phyloP scores from a whole-genome alignment of 306 rosid species.

The Spatholobus suberectus region DNA sequence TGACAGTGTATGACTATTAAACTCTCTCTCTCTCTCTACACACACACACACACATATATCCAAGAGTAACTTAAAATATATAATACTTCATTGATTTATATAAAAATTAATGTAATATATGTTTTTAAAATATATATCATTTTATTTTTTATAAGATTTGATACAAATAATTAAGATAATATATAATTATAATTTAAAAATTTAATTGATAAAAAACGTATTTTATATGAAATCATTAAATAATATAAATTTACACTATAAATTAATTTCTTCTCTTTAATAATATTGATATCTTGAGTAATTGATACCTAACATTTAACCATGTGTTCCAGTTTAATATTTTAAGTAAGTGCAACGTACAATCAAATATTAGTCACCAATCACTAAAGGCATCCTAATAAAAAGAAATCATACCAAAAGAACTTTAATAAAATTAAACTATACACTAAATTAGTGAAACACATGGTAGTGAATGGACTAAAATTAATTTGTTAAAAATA shows the following conservation, averaged over 20 bases:
- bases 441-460: not conserved
- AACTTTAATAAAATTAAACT: not conserved
- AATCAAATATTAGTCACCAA: not conserved
- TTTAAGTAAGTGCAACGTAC: constrained; percentile 4
- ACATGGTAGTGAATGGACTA: not conserved
- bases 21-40: too few relatives aligned
- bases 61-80: too few relatives aligned
- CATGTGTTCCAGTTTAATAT: not conserved
- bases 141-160: too few relatives aligned
- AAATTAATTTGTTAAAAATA: not conserved
- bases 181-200: too few relatives aligned
- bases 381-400: not conserved
- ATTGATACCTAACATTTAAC: not conserved
- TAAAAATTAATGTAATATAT: too few relatives aligned
- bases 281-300: not conserved
- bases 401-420: constrained; percentile 2
- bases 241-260: too few relatives aligned
- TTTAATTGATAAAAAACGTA: not conserved
- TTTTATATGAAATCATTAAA: not conserved
- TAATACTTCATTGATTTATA: too few relatives aligned
- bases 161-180: not conserved
- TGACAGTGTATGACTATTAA: too few relatives aligned
- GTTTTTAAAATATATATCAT: too few relatives aligned
- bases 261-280: not conserved
- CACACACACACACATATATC: too few relatives aligned